Conservation (phyloP, 768 basidiomycete species). For the Mycena sanguinolenta region DNA sequence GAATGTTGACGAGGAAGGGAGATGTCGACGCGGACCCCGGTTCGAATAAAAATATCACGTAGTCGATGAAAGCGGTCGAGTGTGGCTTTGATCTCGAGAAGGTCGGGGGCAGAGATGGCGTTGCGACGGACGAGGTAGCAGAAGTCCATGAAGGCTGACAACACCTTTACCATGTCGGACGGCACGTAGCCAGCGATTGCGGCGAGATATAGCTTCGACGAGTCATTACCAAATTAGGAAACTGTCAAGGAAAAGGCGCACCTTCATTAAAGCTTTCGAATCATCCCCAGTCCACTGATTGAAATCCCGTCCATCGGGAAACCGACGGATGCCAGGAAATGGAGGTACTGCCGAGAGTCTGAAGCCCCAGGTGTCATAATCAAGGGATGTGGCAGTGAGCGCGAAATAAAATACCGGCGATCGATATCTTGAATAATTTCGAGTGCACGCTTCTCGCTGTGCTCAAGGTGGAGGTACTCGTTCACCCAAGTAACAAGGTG, state of each 20-base stretch:
- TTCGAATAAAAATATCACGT: constrained; percentile 40
- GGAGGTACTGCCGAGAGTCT: too few species aligned
- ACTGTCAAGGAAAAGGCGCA: too few species aligned
- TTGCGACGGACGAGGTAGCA: constrained; percentile 39
- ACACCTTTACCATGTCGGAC: constrained; percentile 34
- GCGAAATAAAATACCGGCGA: constrained; percentile 31
- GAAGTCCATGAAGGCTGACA: constrained; percentile 42
- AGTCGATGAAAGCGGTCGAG: constrained; percentile 33
- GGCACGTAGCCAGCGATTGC: constrained; percentile 48
- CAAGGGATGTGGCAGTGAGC: too few species aligned
- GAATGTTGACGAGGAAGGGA: constrained; percentile 47
- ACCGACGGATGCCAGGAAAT: too few species aligned
- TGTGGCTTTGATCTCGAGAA: constrained; percentile 29
- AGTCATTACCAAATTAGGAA: too few species aligned
- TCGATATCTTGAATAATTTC: constrained; percentile 43
- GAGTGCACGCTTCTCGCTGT: constrained; percentile 27
- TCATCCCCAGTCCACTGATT: too few species aligned
- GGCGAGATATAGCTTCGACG: constrained; percentile 40
- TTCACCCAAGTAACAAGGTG: constrained; percentile 45
- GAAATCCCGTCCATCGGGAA: too few species aligned
- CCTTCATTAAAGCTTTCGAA: too few species aligned
- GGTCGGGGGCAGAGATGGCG: constrained; percentile 29
- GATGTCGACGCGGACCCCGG: constrained; percentile 19
- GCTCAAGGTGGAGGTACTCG: constrained; percentile 35
- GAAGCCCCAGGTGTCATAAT: too few species aligned